Evolutionary conservation across 768 basidiomycete genomes (phyloP).

Genomic region (Heimioporus sp.): DNA sequence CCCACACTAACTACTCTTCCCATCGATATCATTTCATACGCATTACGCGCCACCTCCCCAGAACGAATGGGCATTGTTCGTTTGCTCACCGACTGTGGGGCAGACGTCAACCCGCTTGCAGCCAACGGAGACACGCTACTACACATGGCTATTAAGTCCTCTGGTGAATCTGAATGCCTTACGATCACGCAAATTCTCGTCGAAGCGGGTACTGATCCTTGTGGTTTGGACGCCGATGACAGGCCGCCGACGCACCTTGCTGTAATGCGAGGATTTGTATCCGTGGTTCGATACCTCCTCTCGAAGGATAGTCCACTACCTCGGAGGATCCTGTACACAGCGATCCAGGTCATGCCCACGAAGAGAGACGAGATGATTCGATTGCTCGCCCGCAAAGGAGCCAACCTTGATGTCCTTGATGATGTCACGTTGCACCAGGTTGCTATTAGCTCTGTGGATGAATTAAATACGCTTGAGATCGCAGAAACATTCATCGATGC

Average conservation of each 20-base stretch:
- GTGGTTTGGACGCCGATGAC: not conserved
- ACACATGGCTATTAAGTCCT: not conserved
- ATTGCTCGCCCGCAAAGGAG: too few species aligned
- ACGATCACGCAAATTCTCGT: not conserved
- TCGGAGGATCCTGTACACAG: too few species aligned
- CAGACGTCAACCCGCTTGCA: not conserved
- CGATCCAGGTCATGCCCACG: too few species aligned
- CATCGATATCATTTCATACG: too few species aligned
- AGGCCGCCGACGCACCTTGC: not conserved
- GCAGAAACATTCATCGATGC: too few species aligned
- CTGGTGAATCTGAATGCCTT: not conserved
- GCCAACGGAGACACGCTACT: not conserved
- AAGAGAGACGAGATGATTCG: too few species aligned
- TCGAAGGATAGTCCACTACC: too few species aligned
- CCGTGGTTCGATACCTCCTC: not conserved
- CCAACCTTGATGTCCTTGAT: too few species aligned
- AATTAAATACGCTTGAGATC: too few species aligned
- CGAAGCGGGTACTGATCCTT: not conserved
- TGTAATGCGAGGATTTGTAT: not conserved
- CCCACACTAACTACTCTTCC: not conserved
- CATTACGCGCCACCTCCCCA: not conserved
- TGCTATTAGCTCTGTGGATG: too few species aligned
- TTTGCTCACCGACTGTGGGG: not conserved
- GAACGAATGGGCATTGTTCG: conserved; percentile 3
- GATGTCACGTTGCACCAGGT: too few species aligned